A percentile compares a stretch with the other conserved stretches of the same genome.
Evolutionary conservation across 176 grass and related monocot species (phyloP).

Genomic region (Carex littledalei): DNA sequence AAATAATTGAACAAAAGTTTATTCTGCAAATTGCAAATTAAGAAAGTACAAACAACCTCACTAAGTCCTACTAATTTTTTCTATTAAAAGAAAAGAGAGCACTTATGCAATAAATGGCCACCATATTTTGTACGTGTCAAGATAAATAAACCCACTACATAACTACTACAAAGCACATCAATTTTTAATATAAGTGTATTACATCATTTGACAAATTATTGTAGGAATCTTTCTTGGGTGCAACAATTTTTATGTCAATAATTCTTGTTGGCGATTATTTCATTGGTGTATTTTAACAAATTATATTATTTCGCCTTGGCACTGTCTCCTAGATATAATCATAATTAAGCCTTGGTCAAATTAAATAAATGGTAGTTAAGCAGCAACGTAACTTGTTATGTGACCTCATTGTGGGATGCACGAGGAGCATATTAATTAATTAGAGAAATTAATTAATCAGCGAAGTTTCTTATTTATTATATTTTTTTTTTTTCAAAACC

Average conservation of each 20-base stretch:
- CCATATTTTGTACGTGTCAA: neutral
- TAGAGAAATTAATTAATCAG: neutral
- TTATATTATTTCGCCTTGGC: neutral
- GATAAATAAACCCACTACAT: constrained; percentile 3
- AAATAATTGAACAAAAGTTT: neutral
- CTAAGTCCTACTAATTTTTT: neutral
- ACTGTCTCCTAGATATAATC: neutral
- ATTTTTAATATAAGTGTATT: neutral
- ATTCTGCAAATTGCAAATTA: neutral
- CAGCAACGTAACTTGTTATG: neutral
- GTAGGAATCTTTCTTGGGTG: neutral
- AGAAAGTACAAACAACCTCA: neutral
- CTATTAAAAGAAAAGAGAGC: neutral
- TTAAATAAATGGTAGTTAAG: neutral
- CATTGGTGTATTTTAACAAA: neutral
- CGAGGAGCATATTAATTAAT: neutral
- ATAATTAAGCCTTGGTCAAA: neutral
- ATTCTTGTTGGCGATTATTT: neutral
- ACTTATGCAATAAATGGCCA: neutral
- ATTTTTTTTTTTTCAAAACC: neutral
- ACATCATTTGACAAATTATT: neutral
- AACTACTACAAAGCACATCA: neutral
- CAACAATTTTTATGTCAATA: neutral
- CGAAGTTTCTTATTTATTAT: neutral
- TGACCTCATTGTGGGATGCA: neutral